phyloP scores from a whole-genome alignment of 768 basidiomycete genomes.

The Lactifluus subvellereus region DNA sequence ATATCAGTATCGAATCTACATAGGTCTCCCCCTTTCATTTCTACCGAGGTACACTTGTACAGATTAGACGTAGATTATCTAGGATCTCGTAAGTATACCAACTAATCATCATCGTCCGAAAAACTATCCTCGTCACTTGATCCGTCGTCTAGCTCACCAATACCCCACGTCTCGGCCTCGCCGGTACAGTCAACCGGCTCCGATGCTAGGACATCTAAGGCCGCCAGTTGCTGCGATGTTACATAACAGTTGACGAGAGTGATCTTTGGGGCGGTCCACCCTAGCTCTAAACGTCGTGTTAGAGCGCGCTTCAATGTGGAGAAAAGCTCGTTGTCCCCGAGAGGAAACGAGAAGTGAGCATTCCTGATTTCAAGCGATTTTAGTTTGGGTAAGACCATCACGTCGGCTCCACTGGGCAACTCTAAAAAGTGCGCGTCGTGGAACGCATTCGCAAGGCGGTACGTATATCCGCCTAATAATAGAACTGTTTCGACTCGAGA shows the following conservation, averaged over 20 bases:
- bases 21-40: neutral
- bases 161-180: slow-evolving; percentile 12
- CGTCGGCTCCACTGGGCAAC: neutral
- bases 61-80: neutral
- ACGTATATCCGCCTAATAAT: slow-evolving; percentile 3
- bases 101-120: neutral
- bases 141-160: slow-evolving; percentile 4
- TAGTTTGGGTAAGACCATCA: neutral
- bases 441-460: slow-evolving; percentile 9
- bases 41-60: neutral
- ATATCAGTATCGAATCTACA: neutral
- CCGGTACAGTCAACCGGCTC: neutral
- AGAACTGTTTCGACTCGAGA: neutral
- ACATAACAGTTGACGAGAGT: slow-evolving; percentile 6
- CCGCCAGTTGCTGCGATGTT: slow-evolving; percentile 9
- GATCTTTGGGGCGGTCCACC: neutral
- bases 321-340: slow-evolving; percentile 15
- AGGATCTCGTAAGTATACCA: neutral
- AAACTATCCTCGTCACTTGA: slow-evolving; percentile 4
- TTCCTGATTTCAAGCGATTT: neutral
- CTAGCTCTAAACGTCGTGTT: neutral
- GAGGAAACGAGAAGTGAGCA: slow-evolving; percentile 19
- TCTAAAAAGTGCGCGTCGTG: neutral
- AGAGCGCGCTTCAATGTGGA: slow-evolving; percentile 10
- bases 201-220: slow-evolving; percentile 3